These are phyloP conservation scores for Tuber borchii DNA, from an alignment of 495 filamentous ascomycete genomes.

Conservation along the genomic window DNA sequence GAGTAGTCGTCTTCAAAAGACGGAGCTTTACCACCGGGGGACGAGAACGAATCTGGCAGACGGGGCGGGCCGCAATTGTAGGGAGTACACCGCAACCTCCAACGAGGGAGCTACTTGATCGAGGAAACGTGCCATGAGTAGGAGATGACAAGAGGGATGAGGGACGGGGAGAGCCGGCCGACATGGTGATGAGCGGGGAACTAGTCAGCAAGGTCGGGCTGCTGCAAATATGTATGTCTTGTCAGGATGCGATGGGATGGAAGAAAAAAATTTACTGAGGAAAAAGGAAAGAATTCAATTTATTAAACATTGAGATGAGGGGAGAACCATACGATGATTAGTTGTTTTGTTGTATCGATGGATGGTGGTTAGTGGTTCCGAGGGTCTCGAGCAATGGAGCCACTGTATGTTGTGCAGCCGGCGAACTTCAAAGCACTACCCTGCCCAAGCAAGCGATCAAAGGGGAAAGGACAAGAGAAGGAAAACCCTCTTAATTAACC, in stretches of 20 bases:
- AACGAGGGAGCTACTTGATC: not conserved
- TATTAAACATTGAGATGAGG: not conserved
- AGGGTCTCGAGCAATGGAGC: not conserved
- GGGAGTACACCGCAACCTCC: not conserved
- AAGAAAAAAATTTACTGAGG: not conserved
- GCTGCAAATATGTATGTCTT: not conserved
- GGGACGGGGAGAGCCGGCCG: not conserved
- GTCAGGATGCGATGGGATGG: not conserved
- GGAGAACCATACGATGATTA: not conserved
- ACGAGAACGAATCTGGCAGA: not conserved
- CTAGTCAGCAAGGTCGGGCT: not conserved
- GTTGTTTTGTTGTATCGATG: not conserved
- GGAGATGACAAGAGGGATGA: not conserved
- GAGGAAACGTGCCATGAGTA: not conserved
- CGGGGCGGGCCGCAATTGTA: not conserved
- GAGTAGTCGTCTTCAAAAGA: not conserved
- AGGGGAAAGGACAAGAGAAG: not conserved
- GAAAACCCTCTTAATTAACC: not conserved
- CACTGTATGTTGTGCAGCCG: not conserved
- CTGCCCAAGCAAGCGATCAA: not conserved
- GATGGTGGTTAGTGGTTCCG: not conserved
- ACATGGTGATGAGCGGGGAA: constrained; percentile 4
- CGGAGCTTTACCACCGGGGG: not conserved
- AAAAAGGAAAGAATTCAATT: not conserved
- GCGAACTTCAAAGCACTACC: not conserved